Base-by-base conservation (phyloP, 2,329 filamentous ascomycete species). In the Fusarium succisae region DNA sequence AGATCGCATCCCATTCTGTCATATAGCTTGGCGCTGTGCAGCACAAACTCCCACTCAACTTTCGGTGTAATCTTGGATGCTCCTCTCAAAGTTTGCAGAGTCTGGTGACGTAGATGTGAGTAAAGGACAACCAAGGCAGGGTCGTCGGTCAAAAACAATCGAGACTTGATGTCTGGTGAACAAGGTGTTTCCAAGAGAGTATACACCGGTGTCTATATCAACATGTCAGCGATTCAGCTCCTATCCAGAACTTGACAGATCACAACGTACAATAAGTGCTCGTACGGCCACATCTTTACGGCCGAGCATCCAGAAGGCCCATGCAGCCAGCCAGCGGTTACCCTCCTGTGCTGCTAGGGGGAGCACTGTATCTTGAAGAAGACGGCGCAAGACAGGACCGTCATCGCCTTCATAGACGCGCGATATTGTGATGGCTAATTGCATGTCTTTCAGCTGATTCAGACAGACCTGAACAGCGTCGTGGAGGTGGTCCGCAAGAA, bases 1-100 rank as follows among this genome's bases (percentile, higher is more conserved):
- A 98, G 83, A 81, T 98, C 96, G 79, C 96, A 97, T 7, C 96
- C 96, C 95, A 96, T 98, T 14, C 94, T 92, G 80, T 93, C 93
- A 79, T 95, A 98, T 24, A 96, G 86, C 61, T 91, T 88, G 22
- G 95, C 94, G 60, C 94, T 98, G 76, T 96, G 94, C 28, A 97
- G 85, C 2, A 98, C 91, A 80, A 98, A 98, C 38, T 93, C 90
- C 93, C 94, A 97, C 82, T 98, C 95, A 8, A 92, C 91, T 70
- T 89, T 89, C 1, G 93, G 92, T 6, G 91, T 92, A 24, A 98
- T 88, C 82, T 94, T 94, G 1, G 93, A 92, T 12, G 94, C 94
- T n/a, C 95, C 95, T 38, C 92, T 91, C 13, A 98, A 88, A 1
- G 94, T 97, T 80, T 97, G 94, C 2, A 95, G 83, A 1, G 92